Percentiles rank a stretch among this genome's conserved stretches.
Conservation (phyloP, 1,284 basidiomycete genomes). For the Tremellales sp. region DNA sequence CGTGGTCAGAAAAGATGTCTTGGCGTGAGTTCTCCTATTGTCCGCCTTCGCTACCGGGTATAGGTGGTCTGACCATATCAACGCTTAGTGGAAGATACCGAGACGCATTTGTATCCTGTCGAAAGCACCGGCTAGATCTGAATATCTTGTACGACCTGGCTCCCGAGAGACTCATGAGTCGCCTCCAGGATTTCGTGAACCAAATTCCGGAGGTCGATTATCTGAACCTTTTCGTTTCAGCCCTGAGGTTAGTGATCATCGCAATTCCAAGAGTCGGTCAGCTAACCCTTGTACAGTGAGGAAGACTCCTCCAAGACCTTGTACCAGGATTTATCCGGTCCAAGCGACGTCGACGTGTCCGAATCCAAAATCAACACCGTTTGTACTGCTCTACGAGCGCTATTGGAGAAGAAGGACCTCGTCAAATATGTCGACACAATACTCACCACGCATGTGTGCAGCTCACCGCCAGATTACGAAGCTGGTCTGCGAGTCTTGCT, state of each 20-base stretch:
- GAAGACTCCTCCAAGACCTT: conserved; percentile 47
- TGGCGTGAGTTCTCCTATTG: conserved; percentile 56
- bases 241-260: conserved; percentile 61
- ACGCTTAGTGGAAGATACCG: conserved; percentile 56
- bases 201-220: conserved; percentile 88
- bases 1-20: conserved; percentile 69
- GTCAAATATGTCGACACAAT: conserved; percentile 85
- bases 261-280: not conserved
- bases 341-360: not conserved
- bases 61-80: not conserved
- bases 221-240: conserved; percentile 87
- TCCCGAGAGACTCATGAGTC: conserved; percentile 61
- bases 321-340: conserved; percentile 23
- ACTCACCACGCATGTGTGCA: conserved; percentile 87
- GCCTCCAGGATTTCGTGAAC: conserved; percentile 66
- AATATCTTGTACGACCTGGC: conserved; percentile 82
- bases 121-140: conserved; percentile 90
- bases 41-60: not conserved
- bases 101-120: conserved; percentile 82
- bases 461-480: conserved; percentile 87
- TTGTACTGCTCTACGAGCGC: conserved; percentile 71
- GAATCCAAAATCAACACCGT: conserved; percentile 59
- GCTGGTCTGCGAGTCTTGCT: conserved; percentile 74
- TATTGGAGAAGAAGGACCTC: conserved; percentile 68
- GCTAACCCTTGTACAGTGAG: conserved; percentile 21